These are phyloP conservation scores for Neurospora cerealis DNA, from an alignment of 495 filamentous ascomycete genomes.

Conservation along the genomic window DNA sequence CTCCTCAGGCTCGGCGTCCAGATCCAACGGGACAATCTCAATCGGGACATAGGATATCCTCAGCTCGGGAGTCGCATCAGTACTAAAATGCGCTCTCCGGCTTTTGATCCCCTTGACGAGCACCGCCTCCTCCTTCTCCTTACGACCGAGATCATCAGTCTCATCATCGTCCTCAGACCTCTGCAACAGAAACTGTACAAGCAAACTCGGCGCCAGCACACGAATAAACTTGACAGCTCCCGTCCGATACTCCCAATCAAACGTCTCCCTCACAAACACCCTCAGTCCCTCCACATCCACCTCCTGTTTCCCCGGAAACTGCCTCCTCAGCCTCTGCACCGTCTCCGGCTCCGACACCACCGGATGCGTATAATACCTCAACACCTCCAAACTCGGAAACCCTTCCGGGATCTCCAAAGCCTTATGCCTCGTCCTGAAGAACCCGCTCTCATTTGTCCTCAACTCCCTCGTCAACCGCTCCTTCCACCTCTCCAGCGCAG, in stretches of 20 bases:
- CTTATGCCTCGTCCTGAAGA: slow-evolving; percentile 66
- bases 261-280: slow-evolving; percentile 62
- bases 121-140: slow-evolving; percentile 32
- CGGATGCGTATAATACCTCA: slow-evolving; percentile 80
- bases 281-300: slow-evolving; percentile 62
- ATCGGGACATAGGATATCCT: slow-evolving; percentile 68
- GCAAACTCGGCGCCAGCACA: slow-evolving; percentile 66
- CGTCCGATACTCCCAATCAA: slow-evolving; percentile 70
- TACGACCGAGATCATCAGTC: slow-evolving; percentile 31
- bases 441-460: slow-evolving; percentile 72
- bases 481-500: slow-evolving; percentile 59
- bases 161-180: slow-evolving; percentile 14
- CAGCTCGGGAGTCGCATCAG: slow-evolving; percentile 65
- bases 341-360: slow-evolving; percentile 57
- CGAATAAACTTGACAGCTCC: slow-evolving; percentile 82
- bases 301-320: slow-evolving; percentile 50
- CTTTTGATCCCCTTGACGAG: slow-evolving; percentile 55
- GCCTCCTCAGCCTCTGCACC: slow-evolving; percentile 45
- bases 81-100: slow-evolving; percentile 56
- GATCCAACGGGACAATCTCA: slow-evolving; percentile 66
- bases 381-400: slow-evolving; percentile 70
- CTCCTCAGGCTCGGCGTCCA: slow-evolving; percentile 57
- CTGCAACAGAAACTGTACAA: slow-evolving; percentile 53
- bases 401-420: slow-evolving; percentile 63
- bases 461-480: slow-evolving; percentile 65